phyloP scores from a whole-genome alignment of 2,329 filamentous ascomycete species.

The Fusarium sp. region DNA sequence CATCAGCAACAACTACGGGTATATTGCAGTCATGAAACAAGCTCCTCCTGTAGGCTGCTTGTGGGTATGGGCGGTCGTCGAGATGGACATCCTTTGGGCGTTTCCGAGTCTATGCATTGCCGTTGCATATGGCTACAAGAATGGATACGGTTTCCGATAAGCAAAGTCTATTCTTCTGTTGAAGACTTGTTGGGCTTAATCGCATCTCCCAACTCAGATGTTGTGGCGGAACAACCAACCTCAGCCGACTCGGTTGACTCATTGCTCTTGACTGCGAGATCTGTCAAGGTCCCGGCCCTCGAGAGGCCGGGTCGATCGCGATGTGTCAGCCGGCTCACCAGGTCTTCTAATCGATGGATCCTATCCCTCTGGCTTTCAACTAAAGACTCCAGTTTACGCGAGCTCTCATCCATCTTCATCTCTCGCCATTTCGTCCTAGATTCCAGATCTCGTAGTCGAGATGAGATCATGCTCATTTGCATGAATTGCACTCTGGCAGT shows the following conservation, averaged over 20 bases:
- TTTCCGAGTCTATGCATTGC: constrained; percentile 61
- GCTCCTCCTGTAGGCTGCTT: constrained; percentile 88
- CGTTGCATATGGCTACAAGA: constrained; percentile 56
- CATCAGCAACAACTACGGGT: constrained; percentile 81
- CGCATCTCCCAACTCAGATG: not conserved
- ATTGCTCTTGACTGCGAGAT: constrained; percentile 11
- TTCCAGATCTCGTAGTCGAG: constrained; percentile 51
- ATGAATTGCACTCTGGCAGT: constrained; percentile 58
- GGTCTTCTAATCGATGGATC: constrained; percentile 33
- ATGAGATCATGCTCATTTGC: constrained; percentile 59
- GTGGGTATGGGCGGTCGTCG: constrained; percentile 93
- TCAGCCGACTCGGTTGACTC: constrained; percentile 9
- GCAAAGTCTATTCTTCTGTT: not conserved
- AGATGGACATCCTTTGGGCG: constrained; percentile 78
- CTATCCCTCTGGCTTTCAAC: constrained; percentile 41
- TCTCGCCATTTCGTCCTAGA: constrained; percentile 45
- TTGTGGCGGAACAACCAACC: constrained; percentile 6
- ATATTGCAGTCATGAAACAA: constrained; percentile 90
- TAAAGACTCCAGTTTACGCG: constrained; percentile 35
- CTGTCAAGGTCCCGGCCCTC: constrained; percentile 19
- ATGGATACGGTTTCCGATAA: constrained; percentile 58
- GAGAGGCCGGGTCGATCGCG: constrained; percentile 20
- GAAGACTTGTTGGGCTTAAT: not conserved
- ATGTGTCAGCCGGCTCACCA: constrained; percentile 25
- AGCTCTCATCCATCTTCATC: constrained; percentile 43